A percentile compares a stretch with the other conserved stretches of the same genome.
These are phyloP conservation scores for Fusarium denticulatum DNA, from an alignment of 2,329 filamentous ascomycete species.

Conservation along the genomic window DNA sequence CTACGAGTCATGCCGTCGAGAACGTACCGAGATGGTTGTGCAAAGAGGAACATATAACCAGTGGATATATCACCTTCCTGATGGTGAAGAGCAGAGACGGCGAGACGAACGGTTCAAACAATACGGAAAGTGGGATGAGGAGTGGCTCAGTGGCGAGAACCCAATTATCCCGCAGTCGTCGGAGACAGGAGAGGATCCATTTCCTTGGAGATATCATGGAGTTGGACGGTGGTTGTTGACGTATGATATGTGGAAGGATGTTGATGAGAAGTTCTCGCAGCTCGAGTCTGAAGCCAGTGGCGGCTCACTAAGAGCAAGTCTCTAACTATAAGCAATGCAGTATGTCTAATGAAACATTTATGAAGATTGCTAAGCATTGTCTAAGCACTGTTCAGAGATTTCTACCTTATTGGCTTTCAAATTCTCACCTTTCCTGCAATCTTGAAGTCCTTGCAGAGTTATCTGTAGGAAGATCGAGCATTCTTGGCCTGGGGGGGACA, in stretches of 20 bases:
- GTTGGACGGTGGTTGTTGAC: conserved; percentile 53
- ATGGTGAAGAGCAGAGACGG: conserved; percentile 65
- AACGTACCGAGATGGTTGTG: conserved; percentile 67
- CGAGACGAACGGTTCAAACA: conserved; percentile 41
- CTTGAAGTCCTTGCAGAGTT: not conserved
- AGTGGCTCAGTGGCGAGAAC: not conserved
- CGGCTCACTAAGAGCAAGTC: not conserved
- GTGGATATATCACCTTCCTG: conserved; percentile 68
- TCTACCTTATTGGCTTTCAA: rapidly evolving
- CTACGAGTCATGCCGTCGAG: not conserved
- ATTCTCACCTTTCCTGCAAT: rapidly evolving
- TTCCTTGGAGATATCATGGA: conserved; percentile 53
- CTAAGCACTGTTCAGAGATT: rapidly evolving
- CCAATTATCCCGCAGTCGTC: conserved; percentile 25
- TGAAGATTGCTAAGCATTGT: rapidly evolving
- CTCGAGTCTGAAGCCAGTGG: not conserved
- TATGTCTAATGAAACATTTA: not conserved
- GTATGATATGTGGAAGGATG: conserved; percentile 52
- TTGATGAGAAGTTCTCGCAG: conserved; percentile 47
- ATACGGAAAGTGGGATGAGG: not conserved
- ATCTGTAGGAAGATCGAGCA: rapidly evolving
- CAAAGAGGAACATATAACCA: conserved; percentile 69
- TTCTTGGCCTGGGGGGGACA: not conserved
- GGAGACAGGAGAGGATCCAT: conserved; percentile 53
- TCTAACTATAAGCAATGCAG: not conserved